Conservation (phyloP, 106 monocot species). For the Cymbidium sinense region DNA sequence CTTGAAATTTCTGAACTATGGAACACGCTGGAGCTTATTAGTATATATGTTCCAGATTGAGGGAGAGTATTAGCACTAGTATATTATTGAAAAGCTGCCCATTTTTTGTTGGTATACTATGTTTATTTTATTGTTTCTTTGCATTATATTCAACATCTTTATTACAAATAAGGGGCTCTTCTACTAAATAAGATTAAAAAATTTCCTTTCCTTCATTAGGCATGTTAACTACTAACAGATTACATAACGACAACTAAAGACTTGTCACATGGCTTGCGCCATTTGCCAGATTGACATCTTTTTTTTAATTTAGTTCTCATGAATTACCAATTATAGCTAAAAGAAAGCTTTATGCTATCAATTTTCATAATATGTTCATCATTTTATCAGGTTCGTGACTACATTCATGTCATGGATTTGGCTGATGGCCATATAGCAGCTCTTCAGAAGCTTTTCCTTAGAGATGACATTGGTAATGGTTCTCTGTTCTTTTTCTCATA, state of each 20-base stretch:
- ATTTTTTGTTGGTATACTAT: background rate
- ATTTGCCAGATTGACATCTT: background rate
- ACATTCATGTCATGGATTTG: constrained; percentile 62
- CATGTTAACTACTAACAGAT: background rate
- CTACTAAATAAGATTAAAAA: background rate
- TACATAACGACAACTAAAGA: background rate
- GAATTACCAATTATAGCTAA: background rate
- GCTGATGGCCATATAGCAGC: constrained; percentile 88
- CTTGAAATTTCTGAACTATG: background rate
- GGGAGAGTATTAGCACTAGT: no score
- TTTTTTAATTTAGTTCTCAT: background rate
- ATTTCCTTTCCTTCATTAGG: background rate
- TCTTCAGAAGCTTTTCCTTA: constrained; percentile 55
- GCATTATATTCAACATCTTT: background rate
- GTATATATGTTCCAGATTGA: no score
- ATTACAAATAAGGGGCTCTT: background rate
- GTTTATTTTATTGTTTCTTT: background rate
- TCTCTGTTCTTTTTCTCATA: background rate
- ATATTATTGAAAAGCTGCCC: no score
- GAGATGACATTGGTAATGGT: constrained; percentile 12
- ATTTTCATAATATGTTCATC: background rate
- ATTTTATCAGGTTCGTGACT: constrained; percentile 43
- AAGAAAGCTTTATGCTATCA: background rate
- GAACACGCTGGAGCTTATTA: no score
- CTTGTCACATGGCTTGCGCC: background rate